Evolutionary conservation across 306 rosid species (phyloP), one percentile per base, ranked within the genome.

Genomic region (Sesbania bispinosa): DNA sequence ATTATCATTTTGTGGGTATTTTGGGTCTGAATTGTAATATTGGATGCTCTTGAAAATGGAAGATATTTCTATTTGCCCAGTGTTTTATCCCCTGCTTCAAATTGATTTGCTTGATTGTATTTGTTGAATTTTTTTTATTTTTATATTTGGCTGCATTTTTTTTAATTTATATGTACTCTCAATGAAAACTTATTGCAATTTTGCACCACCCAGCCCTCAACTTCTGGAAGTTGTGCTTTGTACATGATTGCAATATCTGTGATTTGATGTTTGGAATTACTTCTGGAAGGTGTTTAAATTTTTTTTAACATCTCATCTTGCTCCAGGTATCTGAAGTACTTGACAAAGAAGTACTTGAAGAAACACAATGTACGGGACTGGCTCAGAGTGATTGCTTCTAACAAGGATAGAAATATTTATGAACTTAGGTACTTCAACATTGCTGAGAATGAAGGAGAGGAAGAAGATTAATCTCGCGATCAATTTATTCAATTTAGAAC

Each of bases 401-500:
- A 69, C 77, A 77, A 77, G 30, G 81, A 77, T 39, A 71, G 78
- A 71, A 71, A 9, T 21, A n/a, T 78, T 63, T 71, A 78, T 54
- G 78, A 78, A n/a, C 51, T 77, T 3, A 70, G 77, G 67, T 77
- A 77, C 67, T 71, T 77, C 61, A 77, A 77, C 73, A 70, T 77
- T 30, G 82, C 77, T 7, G 82, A 77, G 73, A 77, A 62, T 43
- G 82, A 77, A 62, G 82, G 73, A 52, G 82, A 77, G 67, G 77
- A 77, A 41, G 82, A 77, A 53, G 82, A 77, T 10, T 77, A 23
- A 35, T 10, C 9, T 3, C 33, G n/a, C 45, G 6, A 15, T 39
- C 48, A 2, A 21, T 2, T 51, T 62, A 50, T 41, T 51, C 15
- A 29, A 38, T 7, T 48, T 0, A 27, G 46, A 69, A 69, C 71